Evolutionary conservation across 2,329 filamentous ascomycete genomes (phyloP).

Genomic region (Penicillium capsulatum): DNA sequence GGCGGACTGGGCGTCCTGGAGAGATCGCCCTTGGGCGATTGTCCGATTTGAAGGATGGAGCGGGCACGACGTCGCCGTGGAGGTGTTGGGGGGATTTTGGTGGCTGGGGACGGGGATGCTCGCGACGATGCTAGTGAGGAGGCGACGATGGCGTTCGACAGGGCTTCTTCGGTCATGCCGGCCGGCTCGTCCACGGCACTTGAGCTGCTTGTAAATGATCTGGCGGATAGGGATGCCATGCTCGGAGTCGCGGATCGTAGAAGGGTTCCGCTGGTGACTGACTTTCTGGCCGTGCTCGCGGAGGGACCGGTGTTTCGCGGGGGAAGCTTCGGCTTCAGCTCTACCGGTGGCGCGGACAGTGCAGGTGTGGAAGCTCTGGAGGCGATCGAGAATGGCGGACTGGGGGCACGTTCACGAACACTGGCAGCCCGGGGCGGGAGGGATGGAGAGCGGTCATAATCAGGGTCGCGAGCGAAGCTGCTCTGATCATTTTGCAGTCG

Average conservation of each 20-base stretch:
- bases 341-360: slow-evolving; percentile 13
- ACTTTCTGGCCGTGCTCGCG: slow-evolving; percentile 10
- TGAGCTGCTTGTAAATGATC: slow-evolving; percentile 25
- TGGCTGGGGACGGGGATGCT: slow-evolving; percentile 39
- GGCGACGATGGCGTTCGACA: slow-evolving; percentile 47
- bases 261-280: slow-evolving; percentile 9
- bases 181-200: slow-evolving; percentile 22
- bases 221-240: slow-evolving; percentile 24
- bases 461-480: slow-evolving; percentile 7
- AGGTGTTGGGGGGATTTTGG: slow-evolving; percentile 37
- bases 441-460: slow-evolving; percentile 7
- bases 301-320: slow-evolving; percentile 18
- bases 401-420: slow-evolving; percentile 9
- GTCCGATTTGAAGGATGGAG: slow-evolving; percentile 34
- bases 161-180: slow-evolving; percentile 35
- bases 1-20: slow-evolving; percentile 35
- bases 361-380: slow-evolving; percentile 7
- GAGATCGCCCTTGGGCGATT: slow-evolving; percentile 27
- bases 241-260: slow-evolving; percentile 25
- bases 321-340: slow-evolving; percentile 25
- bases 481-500: slow-evolving; percentile 13
- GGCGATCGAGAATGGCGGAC: slow-evolving; percentile 13
- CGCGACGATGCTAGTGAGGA: slow-evolving; percentile 45
- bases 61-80: slow-evolving; percentile 37
- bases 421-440: slow-evolving; percentile 10